Base-by-base conservation (phyloP, 495 filamentous ascomycete genomes). In the Tuber aestivum region DNA sequence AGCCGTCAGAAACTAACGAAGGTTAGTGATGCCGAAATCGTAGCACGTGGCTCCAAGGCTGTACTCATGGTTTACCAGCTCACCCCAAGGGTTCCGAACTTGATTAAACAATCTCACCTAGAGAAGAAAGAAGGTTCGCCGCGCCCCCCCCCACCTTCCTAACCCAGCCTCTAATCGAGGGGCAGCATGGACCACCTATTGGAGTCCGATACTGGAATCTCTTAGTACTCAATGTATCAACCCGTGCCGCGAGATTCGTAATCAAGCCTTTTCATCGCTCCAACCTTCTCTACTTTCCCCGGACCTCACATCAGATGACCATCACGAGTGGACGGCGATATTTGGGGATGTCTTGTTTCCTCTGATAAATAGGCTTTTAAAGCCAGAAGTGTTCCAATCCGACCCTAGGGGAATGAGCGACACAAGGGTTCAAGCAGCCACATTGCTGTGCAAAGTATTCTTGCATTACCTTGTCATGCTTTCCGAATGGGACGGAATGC, bases 311-410 rank as follows among this genome's bases (percentile, higher is more conserved):
- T 92, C 93, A 16, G 86, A 85, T 70, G 91, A 95, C 72, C 91
- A 95, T 78, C 88, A 92, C 73, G 93, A 97, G 85, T 99, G 95
- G 95, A 93, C 91, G 0, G 91, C 93, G 42, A 97, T 99, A 42
- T 99, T 99, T 82, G 90, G 91, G 75, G 92, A 97, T 80, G 94
- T 98, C 27, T 87, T 99, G 38, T 97, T 98, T 84, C 95, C 96
- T n/a, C 88, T 99, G 27, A 93, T 98, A 72, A 86, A 91, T 72
- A 89, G 91, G 73, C 87, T 99, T 27, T 87, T 99, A 37, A 97
- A 97, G 84, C 96, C 95, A 0, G 95, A 99, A 84, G 91, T 97
- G 41, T 98, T 95, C 83, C 94, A 94, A 70, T 91, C 93, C 1
- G 95, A 99, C 80, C 91, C 94, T 12, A 84, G 91, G 42, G 96